phyloP scores from a whole-genome alignment of 31 red algal species.

The Bonnemaisonia californica region DNA sequence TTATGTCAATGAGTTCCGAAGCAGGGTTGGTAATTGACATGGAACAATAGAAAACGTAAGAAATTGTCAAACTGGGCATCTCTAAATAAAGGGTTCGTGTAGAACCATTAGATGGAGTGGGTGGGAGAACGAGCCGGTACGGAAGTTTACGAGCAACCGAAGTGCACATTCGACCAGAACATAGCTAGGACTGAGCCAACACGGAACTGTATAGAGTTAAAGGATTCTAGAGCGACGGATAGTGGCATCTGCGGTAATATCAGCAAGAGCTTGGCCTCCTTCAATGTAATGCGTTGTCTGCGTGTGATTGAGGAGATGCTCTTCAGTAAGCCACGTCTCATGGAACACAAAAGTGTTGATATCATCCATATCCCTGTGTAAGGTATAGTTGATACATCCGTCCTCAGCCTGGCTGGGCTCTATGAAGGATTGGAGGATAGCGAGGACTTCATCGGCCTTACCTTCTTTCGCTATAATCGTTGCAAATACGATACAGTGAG shows the following conservation, averaged over 20 bases:
- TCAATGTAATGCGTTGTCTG: constrained; percentile 33
- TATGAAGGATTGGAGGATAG: not conserved
- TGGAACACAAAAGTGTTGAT: constrained; percentile 16
- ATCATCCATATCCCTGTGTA: constrained; percentile 15
- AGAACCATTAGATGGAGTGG: not conserved
- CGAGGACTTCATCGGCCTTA: not conserved
- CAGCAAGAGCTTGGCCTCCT: not conserved
- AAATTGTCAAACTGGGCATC: not conserved
- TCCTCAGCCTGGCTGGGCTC: constrained; percentile 21
- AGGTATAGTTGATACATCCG: constrained; percentile 37
- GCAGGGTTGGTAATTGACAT: too few species aligned
- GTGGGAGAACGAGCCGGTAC: not conserved
- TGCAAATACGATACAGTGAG: constrained; percentile 13
- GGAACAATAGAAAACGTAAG: not conserved
- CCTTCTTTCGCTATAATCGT: constrained; percentile 19
- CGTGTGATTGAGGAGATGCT: constrained; percentile 34
- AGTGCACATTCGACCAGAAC: not conserved
- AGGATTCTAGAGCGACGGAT: not conserved
- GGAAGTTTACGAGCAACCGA: not conserved
- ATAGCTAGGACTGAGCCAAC: not conserved
- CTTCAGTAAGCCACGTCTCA: constrained; percentile 46
- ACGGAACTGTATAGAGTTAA: not conserved
- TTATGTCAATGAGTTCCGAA: too few species aligned
- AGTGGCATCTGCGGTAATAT: not conserved
- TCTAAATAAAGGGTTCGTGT: not conserved